Percentiles rank a stretch among this genome's conserved stretches.
Evolutionary conservation across 495 filamentous ascomycete genomes (phyloP).

Genomic region (Penicillium desertorum): DNA sequence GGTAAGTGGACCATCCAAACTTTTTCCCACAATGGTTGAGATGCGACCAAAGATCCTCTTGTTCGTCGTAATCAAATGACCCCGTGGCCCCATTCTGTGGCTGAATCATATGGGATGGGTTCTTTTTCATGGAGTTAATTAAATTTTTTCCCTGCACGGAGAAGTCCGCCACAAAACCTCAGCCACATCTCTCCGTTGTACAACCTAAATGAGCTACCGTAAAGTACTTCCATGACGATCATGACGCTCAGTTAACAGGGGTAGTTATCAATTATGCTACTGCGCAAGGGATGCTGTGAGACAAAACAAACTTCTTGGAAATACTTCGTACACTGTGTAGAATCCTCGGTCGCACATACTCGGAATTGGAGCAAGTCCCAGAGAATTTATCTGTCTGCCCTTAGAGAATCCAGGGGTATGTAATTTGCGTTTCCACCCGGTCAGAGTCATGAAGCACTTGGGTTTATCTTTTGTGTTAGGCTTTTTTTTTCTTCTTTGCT

Average conservation of each 20-base stretch:
- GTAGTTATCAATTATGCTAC: background rate
- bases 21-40: slow-evolving; percentile 7
- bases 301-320: background rate
- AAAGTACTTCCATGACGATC: background rate
- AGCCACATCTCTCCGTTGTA: background rate
- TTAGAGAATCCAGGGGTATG: slow-evolving; percentile 10
- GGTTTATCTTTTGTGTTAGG: background rate
- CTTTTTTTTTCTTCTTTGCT: background rate
- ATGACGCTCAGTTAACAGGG: slow-evolving; percentile 7
- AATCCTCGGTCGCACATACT: background rate
- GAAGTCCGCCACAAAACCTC: slow-evolving; percentile 13
- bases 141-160: slow-evolving; percentile 1
- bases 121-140: background rate
- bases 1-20: slow-evolving; percentile 20
- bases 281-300: slow-evolving; percentile 2
- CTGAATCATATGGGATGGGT: background rate
- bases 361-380: background rate
- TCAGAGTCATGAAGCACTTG: background rate
- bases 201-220: background rate
- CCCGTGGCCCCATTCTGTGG: slow-evolving; percentile 1
- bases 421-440: slow-evolving; percentile 1
- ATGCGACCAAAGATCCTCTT: slow-evolving; percentile 10
- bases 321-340: background rate
- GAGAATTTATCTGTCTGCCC: background rate
- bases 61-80: slow-evolving; percentile 21